Evolutionary conservation across 148 eudicot genomes (phyloP), one percentile per base, ranked within the genome.

Genomic region (Spergularia bocconei): DNA sequence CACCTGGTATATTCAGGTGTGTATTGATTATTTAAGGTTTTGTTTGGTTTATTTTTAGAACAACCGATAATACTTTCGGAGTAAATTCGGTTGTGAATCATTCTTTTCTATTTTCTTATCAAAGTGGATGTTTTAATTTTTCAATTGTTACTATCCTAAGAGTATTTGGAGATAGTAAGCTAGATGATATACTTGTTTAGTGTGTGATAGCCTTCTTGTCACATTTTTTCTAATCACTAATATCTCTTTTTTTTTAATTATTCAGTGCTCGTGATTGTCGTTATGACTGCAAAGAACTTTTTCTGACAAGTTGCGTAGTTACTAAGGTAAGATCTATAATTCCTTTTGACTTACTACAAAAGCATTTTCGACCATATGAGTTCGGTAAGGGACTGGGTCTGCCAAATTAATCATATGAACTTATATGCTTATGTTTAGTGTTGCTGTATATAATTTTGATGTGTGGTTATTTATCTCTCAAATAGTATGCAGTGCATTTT

Each of bases 1-100:
- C 77, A 48, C 77, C 69, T 25, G 77, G 69, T n/a, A 41, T 74
- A 62, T 74, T 74, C 69, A 74, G 69, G 77, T 74, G 57, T 33
- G 33, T 33, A 38, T 72, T 56, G 4, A 21, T 19, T 69, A 25
- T 13, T 25, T 29, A 21, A 13, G 12, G 12, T 69, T 7, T 69
- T 29, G 4, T 52, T 52, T 38, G 14, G 17, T 41, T 6, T 12
- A 38, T 38, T 29, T 29, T 38, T 1, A 17, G 17, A 9, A 14
- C 4, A 38, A 41, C 41, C 13, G 21, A 41, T 1, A 17, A 16
- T 41, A 38, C 11, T 7, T 2, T 44, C 16, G 16, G 15, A 17
- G 39, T 13, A 25, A 61, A 11, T 10, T 61, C 38, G 9, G 51
- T 29, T 29, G 36, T 29, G n/a, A 65, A 65, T 12, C 6, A 63